Conservation (phyloP, 768 basidiomycete species). For the Pseudohyphozyma bogoriensis region DNA sequence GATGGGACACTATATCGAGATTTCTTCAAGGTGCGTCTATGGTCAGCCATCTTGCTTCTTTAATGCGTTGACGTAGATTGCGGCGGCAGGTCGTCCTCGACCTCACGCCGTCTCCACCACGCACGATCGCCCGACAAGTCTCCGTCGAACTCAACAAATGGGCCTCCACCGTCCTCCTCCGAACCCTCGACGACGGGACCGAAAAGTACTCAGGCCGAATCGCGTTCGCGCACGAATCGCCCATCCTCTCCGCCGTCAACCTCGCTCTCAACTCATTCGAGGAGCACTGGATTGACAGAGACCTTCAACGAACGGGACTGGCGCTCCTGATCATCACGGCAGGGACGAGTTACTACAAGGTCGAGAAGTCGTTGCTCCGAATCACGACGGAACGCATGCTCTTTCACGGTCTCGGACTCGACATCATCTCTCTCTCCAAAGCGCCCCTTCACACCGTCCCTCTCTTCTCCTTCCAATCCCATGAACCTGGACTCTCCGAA, state of each 20-base stretch:
- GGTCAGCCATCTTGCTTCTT: neutral
- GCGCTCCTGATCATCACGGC: slow-evolving; percentile 80
- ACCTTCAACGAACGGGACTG: slow-evolving; percentile 75
- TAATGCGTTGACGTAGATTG: no score
- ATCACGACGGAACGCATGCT: slow-evolving; percentile 87
- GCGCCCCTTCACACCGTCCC: slow-evolving; percentile 87
- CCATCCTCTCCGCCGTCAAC: slow-evolving; percentile 89
- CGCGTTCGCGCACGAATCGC: slow-evolving; percentile 84
- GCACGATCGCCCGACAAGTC: slow-evolving; percentile 12
- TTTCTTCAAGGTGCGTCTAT: slow-evolving; percentile 46
- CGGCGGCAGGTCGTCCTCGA: slow-evolving; percentile 67
- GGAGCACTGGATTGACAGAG: slow-evolving; percentile 90
- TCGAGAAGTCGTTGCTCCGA: slow-evolving; percentile 77
- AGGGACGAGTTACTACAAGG: slow-evolving; percentile 86
- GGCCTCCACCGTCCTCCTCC: slow-evolving; percentile 16
- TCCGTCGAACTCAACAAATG: slow-evolving; percentile 15
- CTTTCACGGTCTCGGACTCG: slow-evolving; percentile 82
- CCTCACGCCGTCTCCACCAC: slow-evolving; percentile 43
- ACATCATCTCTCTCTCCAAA: slow-evolving; percentile 79
- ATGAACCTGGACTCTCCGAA: slow-evolving; percentile 12
- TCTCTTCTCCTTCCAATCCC: slow-evolving; percentile 58
- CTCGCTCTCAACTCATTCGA: slow-evolving; percentile 85
- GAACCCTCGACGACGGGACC: slow-evolving; percentile 38
- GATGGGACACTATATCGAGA: slow-evolving; percentile 47
- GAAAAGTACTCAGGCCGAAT: slow-evolving; percentile 59